Evolutionary conservation across 306 rosid species (phyloP).

Genomic region (Dalbergia cultrata): DNA sequence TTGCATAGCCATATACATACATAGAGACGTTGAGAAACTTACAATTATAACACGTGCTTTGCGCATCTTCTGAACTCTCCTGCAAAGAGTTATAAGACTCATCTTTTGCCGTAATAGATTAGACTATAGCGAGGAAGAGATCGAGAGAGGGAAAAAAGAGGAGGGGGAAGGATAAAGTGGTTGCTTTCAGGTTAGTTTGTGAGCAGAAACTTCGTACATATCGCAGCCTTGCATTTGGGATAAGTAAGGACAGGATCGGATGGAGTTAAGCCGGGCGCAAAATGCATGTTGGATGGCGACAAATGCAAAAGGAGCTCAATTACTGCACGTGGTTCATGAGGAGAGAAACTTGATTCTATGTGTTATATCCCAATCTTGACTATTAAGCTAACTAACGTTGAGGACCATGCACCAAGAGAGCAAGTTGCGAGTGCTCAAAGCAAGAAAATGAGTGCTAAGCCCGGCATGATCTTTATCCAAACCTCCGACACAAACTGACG

Average conservation of each 20-base stretch:
- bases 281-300: background rate
- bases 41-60: background rate
- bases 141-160: background rate
- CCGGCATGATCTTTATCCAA: too few species aligned
- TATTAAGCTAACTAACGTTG: background rate
- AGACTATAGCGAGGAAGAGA: background rate
- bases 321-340: constrained; percentile 23
- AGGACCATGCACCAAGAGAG: too few species aligned
- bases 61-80: background rate
- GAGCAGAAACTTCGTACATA: background rate
- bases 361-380: background rate
- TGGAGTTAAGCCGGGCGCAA: background rate
- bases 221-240: background rate
- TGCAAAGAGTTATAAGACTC: too few species aligned
- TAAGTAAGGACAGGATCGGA: constrained; percentile 6
- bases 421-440: too few species aligned
- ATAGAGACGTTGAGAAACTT: background rate
- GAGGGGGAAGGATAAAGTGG: background rate
- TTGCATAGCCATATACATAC: background rate
- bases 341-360: constrained; percentile 15
- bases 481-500: too few species aligned
- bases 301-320: constrained; percentile 14
- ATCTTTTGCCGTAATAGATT: background rate
- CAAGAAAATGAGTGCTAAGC: too few species aligned
- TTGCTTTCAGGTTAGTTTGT: background rate